Percentiles rank a stretch among this genome's conserved stretches.
Evolutionary conservation across 1,284 basidiomycete species (phyloP).

Genomic region (Meripilus lineatus): DNA sequence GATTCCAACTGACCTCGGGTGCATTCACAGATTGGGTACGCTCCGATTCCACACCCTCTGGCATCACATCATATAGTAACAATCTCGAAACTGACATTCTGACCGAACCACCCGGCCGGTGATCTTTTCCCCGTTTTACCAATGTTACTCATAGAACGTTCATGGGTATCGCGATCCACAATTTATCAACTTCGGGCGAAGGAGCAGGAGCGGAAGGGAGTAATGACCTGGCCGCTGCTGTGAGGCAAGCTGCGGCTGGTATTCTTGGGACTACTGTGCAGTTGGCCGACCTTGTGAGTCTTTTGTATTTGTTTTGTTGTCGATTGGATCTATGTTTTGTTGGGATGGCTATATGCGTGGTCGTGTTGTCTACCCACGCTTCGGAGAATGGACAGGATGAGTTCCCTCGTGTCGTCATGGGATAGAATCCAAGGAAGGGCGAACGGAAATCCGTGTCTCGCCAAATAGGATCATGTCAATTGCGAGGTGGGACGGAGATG

Average conservation of each 20-base stretch:
- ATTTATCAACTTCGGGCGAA: slow-evolving; percentile 48
- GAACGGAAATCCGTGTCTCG: too few relatives aligned
- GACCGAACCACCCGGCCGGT: not conserved
- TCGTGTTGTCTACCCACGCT: not conserved
- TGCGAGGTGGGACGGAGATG: too few relatives aligned
- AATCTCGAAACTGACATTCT: slow-evolving; percentile 5
- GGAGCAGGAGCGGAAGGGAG: slow-evolving; percentile 33
- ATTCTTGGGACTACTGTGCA: slow-evolving; percentile 78
- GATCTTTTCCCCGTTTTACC: too few relatives aligned
- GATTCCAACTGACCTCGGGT: not conserved
- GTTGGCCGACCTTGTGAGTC: slow-evolving; percentile 65
- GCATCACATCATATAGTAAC: slow-evolving; percentile 3
- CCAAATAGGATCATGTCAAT: too few relatives aligned
- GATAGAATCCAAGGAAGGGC: too few relatives aligned
- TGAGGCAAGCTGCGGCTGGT: slow-evolving; percentile 68
- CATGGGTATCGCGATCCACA: slow-evolving; percentile 84
- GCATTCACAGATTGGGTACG: too few relatives aligned
- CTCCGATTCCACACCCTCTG: not conserved
- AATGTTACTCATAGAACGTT: slow-evolving; percentile 79
- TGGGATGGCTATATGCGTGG: not conserved
- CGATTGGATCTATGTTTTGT: not conserved
- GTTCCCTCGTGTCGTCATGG: too few relatives aligned
- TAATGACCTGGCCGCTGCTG: slow-evolving; percentile 59
- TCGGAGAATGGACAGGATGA: too few relatives aligned
- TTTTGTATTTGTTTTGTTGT: slow-evolving; percentile 8